Evolutionary conservation across 345 rosid genomes (phyloP).

Genomic region (Aegle marmelos): DNA sequence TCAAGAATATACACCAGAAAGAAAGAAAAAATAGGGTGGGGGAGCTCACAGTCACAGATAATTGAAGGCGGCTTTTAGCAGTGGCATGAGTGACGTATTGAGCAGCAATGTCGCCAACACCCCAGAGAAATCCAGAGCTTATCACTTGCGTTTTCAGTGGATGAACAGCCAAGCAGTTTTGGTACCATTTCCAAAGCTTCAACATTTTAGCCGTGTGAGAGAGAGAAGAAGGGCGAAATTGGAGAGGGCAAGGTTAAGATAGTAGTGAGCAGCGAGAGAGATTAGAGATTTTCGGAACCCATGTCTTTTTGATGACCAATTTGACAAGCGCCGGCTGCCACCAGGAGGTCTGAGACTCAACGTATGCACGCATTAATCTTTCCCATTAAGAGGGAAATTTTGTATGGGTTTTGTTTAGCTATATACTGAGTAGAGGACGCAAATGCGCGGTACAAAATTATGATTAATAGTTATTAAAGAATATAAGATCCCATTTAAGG

Average conservation of each 20-base stretch:
- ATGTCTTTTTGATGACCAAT: conserved; percentile 17
- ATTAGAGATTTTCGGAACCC: conserved; percentile 12
- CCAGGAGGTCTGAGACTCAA: not conserved
- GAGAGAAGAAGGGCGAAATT: not conserved
- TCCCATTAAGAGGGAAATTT: not conserved
- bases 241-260: not conserved
- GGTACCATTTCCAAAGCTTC: conserved; percentile 89
- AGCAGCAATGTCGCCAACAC: conserved; percentile 81
- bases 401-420: not conserved
- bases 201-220: conserved; percentile 31
- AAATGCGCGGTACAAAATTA: not conserved
- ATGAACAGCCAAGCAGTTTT: conserved; percentile 57
- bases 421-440: not conserved
- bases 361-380: too few species aligned
- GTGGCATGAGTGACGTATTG: conserved; percentile 84
- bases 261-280: not conserved
- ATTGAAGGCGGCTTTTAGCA: conserved; percentile 42
- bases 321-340: not conserved
- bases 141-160: conserved; percentile 86
- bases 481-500: not conserved
- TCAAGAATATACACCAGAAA: not conserved
- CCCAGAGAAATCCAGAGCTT: conserved; percentile 92
- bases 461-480: not conserved
- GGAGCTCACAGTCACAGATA: conserved; percentile 37
- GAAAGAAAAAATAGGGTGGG: not conserved